Conservation (phyloP, 2,329 filamentous ascomycete species). For the Fusarium caatingaense region DNA sequence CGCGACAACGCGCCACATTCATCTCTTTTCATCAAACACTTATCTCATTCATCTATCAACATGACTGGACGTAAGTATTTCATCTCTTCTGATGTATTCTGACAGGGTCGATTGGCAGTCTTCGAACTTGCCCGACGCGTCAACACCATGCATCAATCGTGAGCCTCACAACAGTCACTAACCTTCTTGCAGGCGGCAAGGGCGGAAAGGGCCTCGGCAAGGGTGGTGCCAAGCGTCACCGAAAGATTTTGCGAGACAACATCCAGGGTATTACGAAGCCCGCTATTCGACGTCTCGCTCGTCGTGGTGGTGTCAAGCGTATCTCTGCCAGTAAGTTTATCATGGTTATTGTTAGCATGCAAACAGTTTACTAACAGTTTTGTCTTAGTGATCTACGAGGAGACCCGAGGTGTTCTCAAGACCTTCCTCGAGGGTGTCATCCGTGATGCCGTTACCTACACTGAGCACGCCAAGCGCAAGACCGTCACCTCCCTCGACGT, state of each 20-base stretch:
- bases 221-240: slow-evolving; percentile 98
- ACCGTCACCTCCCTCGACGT: slow-evolving; percentile 78
- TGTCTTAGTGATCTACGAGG: slow-evolving; percentile 76
- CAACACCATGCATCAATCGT: neutral
- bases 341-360: slow-evolving; percentile 16
- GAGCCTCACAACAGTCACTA: slow-evolving; percentile 51
- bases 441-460: slow-evolving; percentile 81
- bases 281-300: slow-evolving; percentile 96
- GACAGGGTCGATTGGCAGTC: neutral
- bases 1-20: slow-evolving; percentile 46
- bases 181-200: slow-evolving; percentile 79
- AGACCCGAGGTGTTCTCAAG: slow-evolving; percentile 82
- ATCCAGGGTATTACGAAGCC: slow-evolving; percentile 99
- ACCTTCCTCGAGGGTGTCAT: slow-evolving; percentile 82
- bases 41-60: slow-evolving; percentile 57
- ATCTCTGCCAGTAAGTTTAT: slow-evolving; percentile 85
- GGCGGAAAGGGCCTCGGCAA: slow-evolving; percentile 98
- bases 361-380: slow-evolving; percentile 23
- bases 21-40: slow-evolving; percentile 44
- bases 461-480: slow-evolving; percentile 85
- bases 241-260: slow-evolving; percentile 99
- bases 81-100: slow-evolving; percentile 6
- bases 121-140: neutral
- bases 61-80: slow-evolving; percentile 78
- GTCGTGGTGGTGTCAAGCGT: slow-evolving; percentile 99